Conservation (phyloP, 2,329 filamentous ascomycete species). For the Cercospora citrullina region DNA sequence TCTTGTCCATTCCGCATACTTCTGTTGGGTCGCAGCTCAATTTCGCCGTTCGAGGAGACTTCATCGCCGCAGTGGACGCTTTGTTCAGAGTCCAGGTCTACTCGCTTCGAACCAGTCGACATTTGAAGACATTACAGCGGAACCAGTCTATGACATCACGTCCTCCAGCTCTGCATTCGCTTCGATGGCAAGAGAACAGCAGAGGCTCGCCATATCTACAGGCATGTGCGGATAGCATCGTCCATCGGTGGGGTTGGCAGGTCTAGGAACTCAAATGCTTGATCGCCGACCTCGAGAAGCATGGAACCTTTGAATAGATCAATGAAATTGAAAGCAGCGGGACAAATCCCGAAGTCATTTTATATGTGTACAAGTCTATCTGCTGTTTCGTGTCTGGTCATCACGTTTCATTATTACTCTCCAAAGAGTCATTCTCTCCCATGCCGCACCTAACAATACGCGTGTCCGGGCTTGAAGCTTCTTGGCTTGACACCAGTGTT, state of each 20-base stretch:
- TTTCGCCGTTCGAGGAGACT: slow-evolving; percentile 11
- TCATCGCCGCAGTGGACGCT: slow-evolving; percentile 29
- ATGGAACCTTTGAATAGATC: not conserved
- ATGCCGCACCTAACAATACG: slow-evolving; percentile 2
- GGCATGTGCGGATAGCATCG: slow-evolving; percentile 23
- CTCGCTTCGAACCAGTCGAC: slow-evolving; percentile 25
- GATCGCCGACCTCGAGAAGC: not conserved
- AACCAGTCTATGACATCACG: not conserved
- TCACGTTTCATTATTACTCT: not conserved
- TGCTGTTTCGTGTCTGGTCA: slow-evolving; percentile 8
- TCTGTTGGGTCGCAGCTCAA: slow-evolving; percentile 9
- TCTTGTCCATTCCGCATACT: slow-evolving; percentile 18
- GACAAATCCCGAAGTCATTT: not conserved
- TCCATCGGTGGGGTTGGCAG: slow-evolving; percentile 28
- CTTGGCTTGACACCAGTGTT: slow-evolving; percentile 20
- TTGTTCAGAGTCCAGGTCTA: slow-evolving; percentile 30
- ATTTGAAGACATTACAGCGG: slow-evolving; percentile 20
- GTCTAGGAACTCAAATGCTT: not conserved
- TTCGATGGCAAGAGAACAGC: slow-evolving; percentile 26
- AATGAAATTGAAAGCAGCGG: not conserved
- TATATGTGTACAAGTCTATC: not conserved
- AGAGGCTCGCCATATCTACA: slow-evolving; percentile 27
- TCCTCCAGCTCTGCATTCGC: slow-evolving; percentile 12
- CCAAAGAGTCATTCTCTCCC: not conserved
- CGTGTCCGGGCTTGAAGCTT: slow-evolving; percentile 16